Conservation (phyloP, 1,284 basidiomycete genomes). For the Testicularia cyperi region DNA sequence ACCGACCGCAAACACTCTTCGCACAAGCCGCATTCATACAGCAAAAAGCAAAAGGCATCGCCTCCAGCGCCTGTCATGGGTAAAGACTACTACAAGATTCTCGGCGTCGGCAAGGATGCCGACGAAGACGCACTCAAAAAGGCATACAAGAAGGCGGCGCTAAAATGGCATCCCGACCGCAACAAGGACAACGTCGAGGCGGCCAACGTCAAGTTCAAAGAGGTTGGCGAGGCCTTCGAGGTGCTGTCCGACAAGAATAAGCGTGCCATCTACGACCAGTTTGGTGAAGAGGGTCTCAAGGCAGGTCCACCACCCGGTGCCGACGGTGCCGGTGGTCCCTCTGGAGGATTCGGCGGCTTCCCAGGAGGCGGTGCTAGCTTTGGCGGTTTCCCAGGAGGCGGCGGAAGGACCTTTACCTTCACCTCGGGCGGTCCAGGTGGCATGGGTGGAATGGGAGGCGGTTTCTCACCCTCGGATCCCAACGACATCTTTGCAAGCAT, state of each 20-base stretch:
- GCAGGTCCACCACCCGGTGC: conserved; percentile 59
- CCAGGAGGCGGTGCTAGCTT: conserved; percentile 8
- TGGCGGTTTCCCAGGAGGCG: conserved; percentile 19
- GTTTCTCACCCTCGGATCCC: conserved; percentile 69
- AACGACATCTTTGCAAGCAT: conserved; percentile 83
- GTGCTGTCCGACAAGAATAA: conserved; percentile 93
- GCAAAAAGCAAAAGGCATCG: too few species aligned
- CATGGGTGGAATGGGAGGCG: conserved; percentile 41
- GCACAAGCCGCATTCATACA: too few species aligned
- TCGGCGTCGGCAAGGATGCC: conserved; percentile 54
- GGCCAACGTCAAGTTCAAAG: conserved; percentile 88
- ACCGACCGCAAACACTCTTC: too few species aligned
- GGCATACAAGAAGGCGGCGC: conserved; percentile 63
- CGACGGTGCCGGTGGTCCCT: conserved; percentile 55
- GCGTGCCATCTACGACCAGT: conserved; percentile 87
- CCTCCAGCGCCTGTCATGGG: conserved; percentile 43
- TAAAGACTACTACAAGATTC: conserved; percentile 59
- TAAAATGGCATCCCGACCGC: conserved; percentile 90
- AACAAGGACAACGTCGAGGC: conserved; percentile 74
- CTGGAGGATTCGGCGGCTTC: conserved; percentile 39
- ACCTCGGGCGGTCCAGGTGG: conserved; percentile 20
- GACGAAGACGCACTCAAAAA: conserved; percentile 58
- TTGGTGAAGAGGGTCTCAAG: conserved; percentile 94
- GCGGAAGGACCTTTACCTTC: conserved; percentile 47
- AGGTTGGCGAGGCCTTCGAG: conserved; percentile 96